Evolutionary conservation across 2,329 filamentous ascomycete genomes (phyloP).

Genomic region (Talaromyces albobiverticillius): DNA sequence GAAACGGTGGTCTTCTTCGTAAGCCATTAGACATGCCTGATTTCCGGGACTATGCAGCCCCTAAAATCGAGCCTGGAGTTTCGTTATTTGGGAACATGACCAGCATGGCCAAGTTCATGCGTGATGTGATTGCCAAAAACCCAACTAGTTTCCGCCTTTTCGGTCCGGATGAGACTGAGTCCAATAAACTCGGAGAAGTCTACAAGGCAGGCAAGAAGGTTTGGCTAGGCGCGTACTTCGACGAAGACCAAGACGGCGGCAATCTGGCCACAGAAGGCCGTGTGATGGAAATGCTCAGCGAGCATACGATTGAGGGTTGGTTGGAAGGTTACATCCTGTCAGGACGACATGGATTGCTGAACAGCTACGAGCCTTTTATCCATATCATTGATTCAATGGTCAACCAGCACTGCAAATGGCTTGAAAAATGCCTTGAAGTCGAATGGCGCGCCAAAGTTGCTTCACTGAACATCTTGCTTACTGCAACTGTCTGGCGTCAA

Average conservation of each 20-base stretch:
- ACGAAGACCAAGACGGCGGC: slow-evolving; percentile 71
- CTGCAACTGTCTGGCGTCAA: slow-evolving; percentile 76
- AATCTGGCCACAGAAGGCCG: slow-evolving; percentile 67
- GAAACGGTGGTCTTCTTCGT: slow-evolving; percentile 66
- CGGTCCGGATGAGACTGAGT: slow-evolving; percentile 77
- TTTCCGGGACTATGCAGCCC: slow-evolving; percentile 65
- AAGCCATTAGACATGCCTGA: slow-evolving; percentile 68
- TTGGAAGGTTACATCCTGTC: slow-evolving; percentile 75
- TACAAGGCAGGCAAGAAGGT: slow-evolving; percentile 76
- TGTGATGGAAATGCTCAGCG: slow-evolving; percentile 82
- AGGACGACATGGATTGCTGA: slow-evolving; percentile 71
- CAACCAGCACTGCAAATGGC: slow-evolving; percentile 82
- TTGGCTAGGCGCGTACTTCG: slow-evolving; percentile 75
- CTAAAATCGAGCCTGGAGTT: slow-evolving; percentile 60
- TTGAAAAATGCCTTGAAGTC: slow-evolving; percentile 77
- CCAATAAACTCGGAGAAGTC: slow-evolving; percentile 70
- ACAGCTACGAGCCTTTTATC: slow-evolving; percentile 80
- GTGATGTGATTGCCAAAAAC: slow-evolving; percentile 66
- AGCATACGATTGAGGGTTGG: slow-evolving; percentile 78
- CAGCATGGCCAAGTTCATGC: slow-evolving; percentile 66
- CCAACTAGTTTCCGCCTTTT: slow-evolving; percentile 69
- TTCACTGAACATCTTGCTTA: slow-evolving; percentile 76
- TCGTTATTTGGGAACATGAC: slow-evolving; percentile 63
- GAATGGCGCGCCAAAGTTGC: slow-evolving; percentile 72
- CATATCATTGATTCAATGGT: slow-evolving; percentile 84